Base-by-base conservation (phyloP, 129 eudicot species). In the Flaveria sonorensis region DNA sequence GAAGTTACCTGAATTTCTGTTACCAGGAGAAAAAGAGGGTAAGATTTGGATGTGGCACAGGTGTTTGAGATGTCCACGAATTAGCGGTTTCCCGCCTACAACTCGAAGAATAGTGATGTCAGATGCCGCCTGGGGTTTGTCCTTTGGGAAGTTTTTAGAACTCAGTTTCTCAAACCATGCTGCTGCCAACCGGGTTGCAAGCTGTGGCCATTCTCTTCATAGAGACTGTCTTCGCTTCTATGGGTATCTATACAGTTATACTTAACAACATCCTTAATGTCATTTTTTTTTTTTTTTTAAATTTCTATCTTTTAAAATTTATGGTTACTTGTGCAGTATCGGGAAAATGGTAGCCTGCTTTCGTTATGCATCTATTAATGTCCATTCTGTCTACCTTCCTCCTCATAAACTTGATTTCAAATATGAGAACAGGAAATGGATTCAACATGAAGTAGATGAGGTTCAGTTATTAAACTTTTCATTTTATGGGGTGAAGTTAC, bases 21-120 rank as follows among this genome's bases (percentile, higher is more conserved):
- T 95, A 53, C 96, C 96, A 13, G 99, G 99, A 60, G 97, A 95
- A 76, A 82, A 71, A 68, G 99, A 95, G 51, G 94, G 96, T 68
- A 95, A 91, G 83, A 95, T 95, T 52, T 95, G 99, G 99, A 95
- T 95, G 99, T 95, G 99, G 99, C 99, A 91, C 75, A 88, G 99
- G 81, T 95, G 99, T 85, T 82, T 95, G 74, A 85, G 84, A 79
- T 95, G 99, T 83, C 99, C 97, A 10, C 81, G 99, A 67, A 79
- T 80, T 16, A 85, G 86, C 36, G 97, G 99, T 63, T 91, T 87
- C 70, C 99, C 99, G 42, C 99, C 99, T 1, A 96, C 99, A 65
- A 95, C 99, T 60, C 83, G 92, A 75, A 87, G 99, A 79, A 79
- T 95, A 70, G 86, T 91, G 68, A 95, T 95, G 99, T 95, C 99